Percentiles rank a stretch among this genome's conserved stretches.
phyloP scores from a whole-genome alignment of 805 yeast genomes.

The Yamadazyma tumulicola region DNA sequence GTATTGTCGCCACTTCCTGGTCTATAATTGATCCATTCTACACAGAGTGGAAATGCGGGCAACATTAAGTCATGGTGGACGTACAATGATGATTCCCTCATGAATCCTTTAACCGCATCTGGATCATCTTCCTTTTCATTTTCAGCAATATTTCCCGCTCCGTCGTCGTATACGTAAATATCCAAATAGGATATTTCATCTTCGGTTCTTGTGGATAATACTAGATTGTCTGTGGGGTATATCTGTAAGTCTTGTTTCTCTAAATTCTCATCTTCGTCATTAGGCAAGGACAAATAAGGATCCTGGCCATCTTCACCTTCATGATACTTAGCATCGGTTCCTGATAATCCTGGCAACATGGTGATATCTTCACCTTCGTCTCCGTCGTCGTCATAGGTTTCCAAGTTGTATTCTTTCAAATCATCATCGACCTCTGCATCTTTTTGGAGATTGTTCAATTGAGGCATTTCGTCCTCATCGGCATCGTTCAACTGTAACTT shows the following conservation, averaged over 20 bases:
- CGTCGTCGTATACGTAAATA: conserved; percentile 92
- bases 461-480: conserved; percentile 44
- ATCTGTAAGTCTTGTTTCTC: conserved; percentile 83
- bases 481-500: conserved; percentile 73
- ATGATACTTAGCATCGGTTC: conserved; percentile 55
- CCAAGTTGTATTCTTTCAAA: conserved; percentile 82
- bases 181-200: conserved; percentile 91
- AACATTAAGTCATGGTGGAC: conserved; percentile 96
- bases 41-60: conserved; percentile 94
- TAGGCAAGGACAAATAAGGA: conserved; percentile 61
- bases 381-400: conserved; percentile 72
- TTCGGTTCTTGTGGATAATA: conserved; percentile 91
- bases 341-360: conserved; percentile 70
- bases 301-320: conserved; percentile 48
- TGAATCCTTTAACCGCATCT: conserved; percentile 70
- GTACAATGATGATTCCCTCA: conserved; percentile 73
- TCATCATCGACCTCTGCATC: conserved; percentile 76
- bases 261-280: conserved; percentile 61
- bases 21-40: conserved; percentile 86
- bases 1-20: conserved; percentile 48
- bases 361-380: conserved; percentile 56
- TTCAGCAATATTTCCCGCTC: conserved; percentile 77
- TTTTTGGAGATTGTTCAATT: conserved; percentile 30
- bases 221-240: conserved; percentile 83
- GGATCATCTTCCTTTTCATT: conserved; percentile 73